Percentiles rank a stretch among this genome's conserved stretches.
Evolutionary conservation across 1,284 basidiomycete genomes (phyloP).

Genomic region (Anthracocystis setariae): DNA sequence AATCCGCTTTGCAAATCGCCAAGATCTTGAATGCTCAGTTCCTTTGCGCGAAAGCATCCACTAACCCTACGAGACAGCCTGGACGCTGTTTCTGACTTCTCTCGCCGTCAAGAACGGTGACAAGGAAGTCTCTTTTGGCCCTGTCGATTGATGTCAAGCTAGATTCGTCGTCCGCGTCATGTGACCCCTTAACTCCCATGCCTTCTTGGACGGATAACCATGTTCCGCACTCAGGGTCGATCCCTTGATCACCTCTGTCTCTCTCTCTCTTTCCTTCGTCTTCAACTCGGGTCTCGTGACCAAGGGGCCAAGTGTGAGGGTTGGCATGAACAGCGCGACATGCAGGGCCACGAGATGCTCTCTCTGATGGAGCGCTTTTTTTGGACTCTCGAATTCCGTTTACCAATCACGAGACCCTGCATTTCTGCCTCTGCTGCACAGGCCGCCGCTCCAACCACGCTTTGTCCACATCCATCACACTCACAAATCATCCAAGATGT

Average conservation of each 20-base stretch:
- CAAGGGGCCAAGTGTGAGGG: neutral
- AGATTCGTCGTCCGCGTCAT: no score
- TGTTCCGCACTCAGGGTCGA: neutral
- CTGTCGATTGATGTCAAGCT: neutral
- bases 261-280: neutral
- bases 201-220: neutral
- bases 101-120: no score
- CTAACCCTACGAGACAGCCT: no score
- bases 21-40: no score
- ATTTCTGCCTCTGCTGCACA: neutral
- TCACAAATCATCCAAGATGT: no score
- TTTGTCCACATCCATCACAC: no score
- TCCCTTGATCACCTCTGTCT: conserved; percentile 4
- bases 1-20: no score
- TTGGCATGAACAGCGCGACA: neutral
- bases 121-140: no score
- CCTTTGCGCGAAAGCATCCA: no score
- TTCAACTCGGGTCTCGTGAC: conserved; percentile 1
- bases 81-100: neutral
- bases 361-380: neutral
- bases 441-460: no score
- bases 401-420: conserved; percentile 32
- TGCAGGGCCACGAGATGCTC: conserved; percentile 22
- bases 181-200: neutral
- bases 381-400: neutral